Evolutionary conservation across 495 filamentous ascomycete species (phyloP), one percentile per base, ranked within the genome.

Genomic region (Hypoxylon perforatum): DNA sequence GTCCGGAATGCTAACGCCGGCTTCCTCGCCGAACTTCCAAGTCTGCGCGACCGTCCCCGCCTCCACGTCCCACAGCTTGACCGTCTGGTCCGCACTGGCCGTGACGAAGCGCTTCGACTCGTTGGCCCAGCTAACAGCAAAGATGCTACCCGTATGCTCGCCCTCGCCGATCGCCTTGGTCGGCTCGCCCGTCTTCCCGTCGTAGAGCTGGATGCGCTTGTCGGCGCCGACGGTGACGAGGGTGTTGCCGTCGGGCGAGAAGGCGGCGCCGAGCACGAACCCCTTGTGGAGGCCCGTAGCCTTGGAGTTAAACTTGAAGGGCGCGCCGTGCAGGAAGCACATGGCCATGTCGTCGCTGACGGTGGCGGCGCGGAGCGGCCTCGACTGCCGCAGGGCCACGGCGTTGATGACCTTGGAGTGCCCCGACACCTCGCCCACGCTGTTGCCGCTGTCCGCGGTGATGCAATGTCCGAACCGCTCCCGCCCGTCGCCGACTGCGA

Each of bases 391-490:
- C 72, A 99, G 91, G 22, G 92, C 91, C 8, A 99, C 93, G 5
- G 88, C 84, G 74, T 99, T 99, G 80, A 98, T 91, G 67, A 90
- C 86, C 65, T 91, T 89, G 56, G 91, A 92, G 77, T 99, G 95
- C 9, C 95, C 95, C 42, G 86, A 88, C 23, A 99, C 91, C 78
- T 97, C 93, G 45, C 95, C 95, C 10, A 99, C 95, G 28, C 88
- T 92, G 79, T 97, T 98, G 64, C 96, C 95, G 72, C 90, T 94
- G 72, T 98, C 96, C 71, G 92, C 94, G 6, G 92, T 97, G 71
- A 98, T 92, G 80, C 91, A 96, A 73, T 94, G 93, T 14, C 95
- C 96, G 76, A 90, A 97, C 52, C 92, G 86, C 77, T 98, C 93
- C 74, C 94, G 94, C 14, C 95, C 95, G 59, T 97, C 90, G 19